phyloP scores from a whole-genome alignment of 768 basidiomycete genomes.

The Lactarius deliciosus region DNA sequence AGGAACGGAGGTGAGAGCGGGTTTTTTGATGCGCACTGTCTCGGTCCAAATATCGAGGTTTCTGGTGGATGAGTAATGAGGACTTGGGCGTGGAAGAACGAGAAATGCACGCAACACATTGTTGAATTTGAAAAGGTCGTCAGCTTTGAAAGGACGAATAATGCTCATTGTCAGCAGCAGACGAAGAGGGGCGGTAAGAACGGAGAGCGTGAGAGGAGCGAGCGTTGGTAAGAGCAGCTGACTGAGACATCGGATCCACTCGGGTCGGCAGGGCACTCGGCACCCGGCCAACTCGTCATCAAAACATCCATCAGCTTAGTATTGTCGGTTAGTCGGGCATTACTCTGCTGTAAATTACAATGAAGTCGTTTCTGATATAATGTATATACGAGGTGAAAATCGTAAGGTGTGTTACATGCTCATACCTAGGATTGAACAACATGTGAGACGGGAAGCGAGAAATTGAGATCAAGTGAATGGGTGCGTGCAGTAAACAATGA shows the following conservation, averaged over 20 bases:
- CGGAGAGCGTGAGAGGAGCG: neutral
- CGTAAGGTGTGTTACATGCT: neutral
- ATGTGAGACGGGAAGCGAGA: neutral
- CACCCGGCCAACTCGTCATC: neutral
- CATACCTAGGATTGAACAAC: neutral
- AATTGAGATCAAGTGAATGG: neutral
- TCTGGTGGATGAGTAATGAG: slow-evolving; percentile 41
- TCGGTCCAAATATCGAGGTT: slow-evolving; percentile 98
- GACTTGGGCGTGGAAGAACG: neutral
- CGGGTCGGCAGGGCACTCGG: neutral
- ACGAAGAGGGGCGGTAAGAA: neutral
- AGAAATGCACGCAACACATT: slow-evolving; percentile 59
- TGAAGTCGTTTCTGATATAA: neutral
- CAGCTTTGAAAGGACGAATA: slow-evolving; percentile 80
- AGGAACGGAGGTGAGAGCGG: neutral
- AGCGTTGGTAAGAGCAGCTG: neutral
- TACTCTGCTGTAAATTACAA: neutral
- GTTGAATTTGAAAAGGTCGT: slow-evolving; percentile 92
- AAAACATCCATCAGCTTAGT: neutral
- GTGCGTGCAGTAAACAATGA: slow-evolving; percentile 8
- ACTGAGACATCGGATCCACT: neutral
- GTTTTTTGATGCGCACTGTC: slow-evolving; percentile 53
- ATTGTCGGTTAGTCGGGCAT: neutral
- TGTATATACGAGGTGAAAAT: neutral
- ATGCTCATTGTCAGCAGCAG: slow-evolving; percentile 65